Base-by-base conservation (phyloP, 805 yeast species). In the Ogataea nitratoaversa region DNA sequence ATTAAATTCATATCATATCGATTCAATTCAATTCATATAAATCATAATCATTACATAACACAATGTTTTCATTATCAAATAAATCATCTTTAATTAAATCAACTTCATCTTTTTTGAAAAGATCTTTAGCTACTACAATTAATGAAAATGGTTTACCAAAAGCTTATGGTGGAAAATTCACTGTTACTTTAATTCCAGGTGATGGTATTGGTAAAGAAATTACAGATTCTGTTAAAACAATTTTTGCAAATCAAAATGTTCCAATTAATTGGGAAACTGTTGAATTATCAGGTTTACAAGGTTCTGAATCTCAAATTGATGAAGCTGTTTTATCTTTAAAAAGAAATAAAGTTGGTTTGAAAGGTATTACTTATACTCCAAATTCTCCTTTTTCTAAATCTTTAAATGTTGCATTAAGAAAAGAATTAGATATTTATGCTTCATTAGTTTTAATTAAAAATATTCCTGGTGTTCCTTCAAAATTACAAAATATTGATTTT, bases 201-300 rank as follows among this genome's bases (percentile, higher is more conserved):
- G 99, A 91, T 63, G 98, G 98, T 78, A 84, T 90, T 53, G 99
- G 99, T 67, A 83, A 82, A 61, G 96, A 90, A 72, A 86, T 90
- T 63, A 84, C 98, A 44, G 91, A 85, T 65, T 84, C 97, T 19
- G 99, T 91, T 46, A 82, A 84, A 66, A 78, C 87, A 53, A 85
- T 91, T 63, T 91, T 91, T 75, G 76, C 81, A 62, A 78, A 87
- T 48, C 89, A 85, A 68, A 79, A 78, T 52, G 84, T 93, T 32
- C 99, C 99, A 53, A 82, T 91, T 52, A 96, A 89, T 55, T 93
- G 93, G 84, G 98, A 93, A 66, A 76, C 77, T 38, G 79, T 84
- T 47, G 84, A 84, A 53, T 82, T 85, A 48, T 70, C 81, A 11
- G 82, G 80, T 52, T 52, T 68, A 41, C 74, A 73, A 45, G 65